These are phyloP conservation scores for Panellus pusillus DNA, from an alignment of 768 basidiomycete species.

Conservation along the genomic window DNA sequence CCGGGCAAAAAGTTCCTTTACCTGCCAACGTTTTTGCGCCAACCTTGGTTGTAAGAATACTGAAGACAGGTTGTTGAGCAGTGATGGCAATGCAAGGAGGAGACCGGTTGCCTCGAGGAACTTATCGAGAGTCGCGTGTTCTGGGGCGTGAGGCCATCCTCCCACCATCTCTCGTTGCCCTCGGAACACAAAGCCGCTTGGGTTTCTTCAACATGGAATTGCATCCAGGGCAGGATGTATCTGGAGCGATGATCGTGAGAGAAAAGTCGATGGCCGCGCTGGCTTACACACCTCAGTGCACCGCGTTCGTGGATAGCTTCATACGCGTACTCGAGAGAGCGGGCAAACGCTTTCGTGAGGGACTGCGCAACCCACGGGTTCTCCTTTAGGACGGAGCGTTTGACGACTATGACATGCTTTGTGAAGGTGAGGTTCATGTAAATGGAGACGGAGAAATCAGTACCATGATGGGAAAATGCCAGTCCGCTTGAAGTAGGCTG, in stretches of 20 bases:
- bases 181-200: conserved; percentile 15
- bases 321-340: conserved; percentile 20
- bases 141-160: conserved; percentile 20
- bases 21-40: conserved; percentile 20
- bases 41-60: conserved; percentile 19
- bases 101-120: conserved; percentile 15
- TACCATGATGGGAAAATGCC: conserved; percentile 23
- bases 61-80: background rate
- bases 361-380: conserved; percentile 20
- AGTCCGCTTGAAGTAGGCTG: conserved; percentile 22
- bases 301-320: conserved; percentile 22
- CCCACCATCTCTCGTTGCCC: conserved; percentile 21
- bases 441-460: too few relatives aligned
- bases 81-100: background rate
- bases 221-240: conserved; percentile 20
- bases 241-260: background rate
- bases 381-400: conserved; percentile 16
- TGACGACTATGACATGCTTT: conserved; percentile 18
- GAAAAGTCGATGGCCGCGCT: background rate
- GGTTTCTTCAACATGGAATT: conserved; percentile 22
- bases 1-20: conserved; percentile 20
- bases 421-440: too few relatives aligned
- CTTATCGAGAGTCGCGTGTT: conserved; percentile 21
- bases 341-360: conserved; percentile 20
- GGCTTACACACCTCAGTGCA: conserved; percentile 7